Evolutionary conservation across 75 land plant species (phyloP), one percentile per base, ranked within the genome.

Genomic region (Pinus albicaulis): DNA sequence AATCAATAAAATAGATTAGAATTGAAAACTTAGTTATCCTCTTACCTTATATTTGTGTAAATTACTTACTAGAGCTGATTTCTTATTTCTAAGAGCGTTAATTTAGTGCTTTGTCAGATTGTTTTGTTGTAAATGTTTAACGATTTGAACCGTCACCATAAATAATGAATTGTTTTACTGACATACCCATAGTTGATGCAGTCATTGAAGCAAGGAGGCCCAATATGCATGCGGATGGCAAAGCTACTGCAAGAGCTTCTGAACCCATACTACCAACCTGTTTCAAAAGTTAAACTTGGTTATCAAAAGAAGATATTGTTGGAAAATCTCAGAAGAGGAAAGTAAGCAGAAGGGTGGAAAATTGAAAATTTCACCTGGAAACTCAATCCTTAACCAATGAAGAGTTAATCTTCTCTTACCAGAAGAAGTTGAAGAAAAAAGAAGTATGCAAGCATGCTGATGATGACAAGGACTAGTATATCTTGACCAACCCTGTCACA

Each of bases 371-470:
- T n/a, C 24, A 61, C n/a, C 63, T 44, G 52, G 24, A 22, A 34
- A 70, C 0, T 10, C 12, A 36, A 3, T 34, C n/a, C 15, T 17
- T 69, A 69, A 69, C 19, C 28, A 24, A 66, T 8, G 15, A 56
- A 7, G 62, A 23, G 8, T 38, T 8, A 31, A 15, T 57, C 12
- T 64, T 12, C 64, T 56, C 77, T 61, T 75, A 91, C 93, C 88
- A 91, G 65, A 73, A 91, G 86, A 76, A 88, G 93, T 77, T 91
- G 88, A 72, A 91, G 86, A 69, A 91, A 89, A 68, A 87, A 91
- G 75, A 89, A 89, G 80, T 89, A 91, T 24, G 85, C 88, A 69
- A 91, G 84, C 86, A 88, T 85, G 84, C 88, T 91, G 56, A 91
- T 83, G 88, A 88, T 86, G 53, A 91, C 80, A 44, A 88, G 80